Conservation (phyloP, 2,329 filamentous ascomycete genomes). For the Colletotrichum paranaense region DNA sequence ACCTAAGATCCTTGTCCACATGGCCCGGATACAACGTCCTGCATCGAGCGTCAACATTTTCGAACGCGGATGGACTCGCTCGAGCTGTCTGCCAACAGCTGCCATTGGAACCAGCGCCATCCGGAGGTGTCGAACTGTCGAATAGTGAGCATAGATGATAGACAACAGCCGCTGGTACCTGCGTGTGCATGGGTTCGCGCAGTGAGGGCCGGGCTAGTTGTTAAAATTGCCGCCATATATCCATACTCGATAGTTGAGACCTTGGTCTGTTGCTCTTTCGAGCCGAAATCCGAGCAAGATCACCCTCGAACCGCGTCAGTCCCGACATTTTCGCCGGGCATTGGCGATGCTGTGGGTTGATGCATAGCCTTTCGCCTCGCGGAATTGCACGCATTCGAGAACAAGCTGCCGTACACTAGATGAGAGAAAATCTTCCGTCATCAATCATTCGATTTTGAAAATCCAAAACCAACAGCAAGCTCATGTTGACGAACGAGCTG, state of each 20-base stretch:
- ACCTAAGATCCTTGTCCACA: not conserved
- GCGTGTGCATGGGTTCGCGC: slow-evolving; percentile 1
- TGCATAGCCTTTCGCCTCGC: not conserved
- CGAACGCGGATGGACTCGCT: not conserved
- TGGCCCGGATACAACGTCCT: slow-evolving; percentile 1
- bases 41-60: not conserved
- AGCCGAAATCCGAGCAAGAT: not conserved
- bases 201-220: not conserved
- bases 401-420: not conserved
- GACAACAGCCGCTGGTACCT: slow-evolving; percentile 13
- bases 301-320: not conserved
- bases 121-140: not conserved
- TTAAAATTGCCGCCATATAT: not conserved
- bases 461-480: slow-evolving; percentile 6
- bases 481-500: not conserved
- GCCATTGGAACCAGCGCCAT: not conserved
- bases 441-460: slow-evolving; percentile 12
- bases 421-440: not conserved
- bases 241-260: not conserved
- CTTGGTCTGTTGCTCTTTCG: not conserved
- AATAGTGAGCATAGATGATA: not conserved
- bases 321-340: not conserved
- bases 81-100: slow-evolving; percentile 8
- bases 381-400: not conserved
- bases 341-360: not conserved